These are phyloP conservation scores for Arabidopsis hybrid DNA, from an alignment of 441 rosid genomes.

Conservation along the genomic window DNA sequence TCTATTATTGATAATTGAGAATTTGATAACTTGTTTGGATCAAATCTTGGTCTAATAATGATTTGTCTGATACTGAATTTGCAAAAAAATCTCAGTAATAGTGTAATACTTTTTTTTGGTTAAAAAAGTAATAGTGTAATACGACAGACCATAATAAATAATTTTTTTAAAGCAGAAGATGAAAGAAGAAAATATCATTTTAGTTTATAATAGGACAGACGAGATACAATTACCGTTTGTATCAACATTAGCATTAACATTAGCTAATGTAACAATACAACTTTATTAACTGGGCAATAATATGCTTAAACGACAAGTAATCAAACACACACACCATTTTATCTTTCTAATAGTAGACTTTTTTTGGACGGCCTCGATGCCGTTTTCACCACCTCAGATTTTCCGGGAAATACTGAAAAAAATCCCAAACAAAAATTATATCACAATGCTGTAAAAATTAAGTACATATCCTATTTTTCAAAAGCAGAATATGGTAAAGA, in stretches of 20 bases:
- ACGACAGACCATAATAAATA: no score
- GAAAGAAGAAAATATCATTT: neutral
- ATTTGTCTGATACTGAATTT: no score
- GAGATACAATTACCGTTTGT: neutral
- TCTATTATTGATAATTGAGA: no score
- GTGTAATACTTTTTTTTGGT: no score
- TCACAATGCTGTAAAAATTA: no score
- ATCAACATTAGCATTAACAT: neutral
- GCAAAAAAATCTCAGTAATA: no score
- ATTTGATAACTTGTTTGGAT: no score
- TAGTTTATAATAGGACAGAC: neutral
- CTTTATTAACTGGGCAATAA: conserved; percentile 7
- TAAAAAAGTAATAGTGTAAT: no score
- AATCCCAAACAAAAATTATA: conserved; percentile 9
- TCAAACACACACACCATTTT: neutral
- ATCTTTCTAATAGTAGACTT: neutral
- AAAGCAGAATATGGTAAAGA: neutral
- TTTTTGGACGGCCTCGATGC: neutral
- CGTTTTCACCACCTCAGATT: conserved; percentile 74
- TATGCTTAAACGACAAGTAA: conserved; percentile 15
- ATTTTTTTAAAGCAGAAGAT: neutral
- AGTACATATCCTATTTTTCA: no score
- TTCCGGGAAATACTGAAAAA: conserved; percentile 73
- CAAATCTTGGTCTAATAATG: no score
- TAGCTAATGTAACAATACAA: conserved; percentile 11